Base-by-base conservation (phyloP, 2,329 filamentous ascomycete species). In the Cordyceps javanica region DNA sequence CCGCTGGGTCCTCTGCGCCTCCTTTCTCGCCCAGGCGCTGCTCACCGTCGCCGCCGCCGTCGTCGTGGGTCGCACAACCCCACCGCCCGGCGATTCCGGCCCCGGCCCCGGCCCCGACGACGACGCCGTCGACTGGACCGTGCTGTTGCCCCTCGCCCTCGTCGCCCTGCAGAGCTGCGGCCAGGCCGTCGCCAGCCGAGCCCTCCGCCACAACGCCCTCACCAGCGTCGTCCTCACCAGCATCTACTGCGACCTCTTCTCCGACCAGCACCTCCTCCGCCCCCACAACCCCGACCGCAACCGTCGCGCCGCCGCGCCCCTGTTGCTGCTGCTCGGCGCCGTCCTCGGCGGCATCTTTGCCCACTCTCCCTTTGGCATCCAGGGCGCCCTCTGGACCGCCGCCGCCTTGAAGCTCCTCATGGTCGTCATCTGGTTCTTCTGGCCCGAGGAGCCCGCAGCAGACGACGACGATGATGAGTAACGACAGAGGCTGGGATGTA, bases 201-300 rank as follows among this genome's bases (percentile, higher is more conserved):
- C 87, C 0, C 71, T 93, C 60, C 81, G 85, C 64, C 87, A 86
- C 67, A 85, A 84, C 59, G 83, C 85, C 2, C 73, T 93, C 21
- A 91, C 89, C 0, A 91, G 87, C 60, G 89, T 91, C 16, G 90
- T 92, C 3, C 72, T 94, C 59, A 93, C 90, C 1, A 91, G 87
- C 67, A 85, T 90, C 61, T 93, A 92, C 73, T 91, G 88, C 67
- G 90, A 93, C 68, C 67, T 93, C 21, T 90, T 90, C 63, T 88
- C 85, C 1, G 88, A 91, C 58, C 71, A 73, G 32, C 69, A 77
- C 25, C 64, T 83, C 3, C 78, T 82, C 36, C 68, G 69, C 1
- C 49, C 66, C 9, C 61, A 67, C 41, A 82, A 82, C 59, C 68
- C 68, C 6, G 79, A 82, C 66, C 68, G 80, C 32, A 82, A 83